phyloP scores from a whole-genome alignment of 108 stramenopile genomes.

The Nannochloropsis oceanica region DNA sequence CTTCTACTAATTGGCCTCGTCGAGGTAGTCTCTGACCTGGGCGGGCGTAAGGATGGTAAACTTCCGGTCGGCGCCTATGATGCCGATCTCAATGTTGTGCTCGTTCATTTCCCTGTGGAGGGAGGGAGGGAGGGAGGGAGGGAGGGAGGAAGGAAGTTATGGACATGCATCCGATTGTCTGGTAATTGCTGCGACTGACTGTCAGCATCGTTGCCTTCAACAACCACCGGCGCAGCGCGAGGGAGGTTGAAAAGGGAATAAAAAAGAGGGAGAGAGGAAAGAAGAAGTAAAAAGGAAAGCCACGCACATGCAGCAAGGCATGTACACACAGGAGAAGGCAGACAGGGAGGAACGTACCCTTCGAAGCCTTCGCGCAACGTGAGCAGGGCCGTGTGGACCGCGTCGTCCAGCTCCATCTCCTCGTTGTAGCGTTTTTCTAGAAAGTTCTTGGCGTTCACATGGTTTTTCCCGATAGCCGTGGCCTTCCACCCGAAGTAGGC shows the following conservation, averaged over 20 bases:
- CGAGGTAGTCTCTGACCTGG: slow-evolving; percentile 96
- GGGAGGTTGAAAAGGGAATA: no score
- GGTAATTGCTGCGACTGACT: no score
- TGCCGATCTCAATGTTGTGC: slow-evolving; percentile 90
- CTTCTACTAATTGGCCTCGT: slow-evolving; percentile 54
- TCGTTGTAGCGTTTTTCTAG: slow-evolving; percentile 86
- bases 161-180: no score
- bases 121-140: not conserved
- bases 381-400: slow-evolving; percentile 91
- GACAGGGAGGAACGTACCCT: slow-evolving; percentile 36
- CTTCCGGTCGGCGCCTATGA: slow-evolving; percentile 69
- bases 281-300: not conserved
- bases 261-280: not conserved
- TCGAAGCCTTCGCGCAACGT: slow-evolving; percentile 97
- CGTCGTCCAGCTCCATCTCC: slow-evolving; percentile 85
- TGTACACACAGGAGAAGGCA: no score
- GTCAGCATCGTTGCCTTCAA: no score
- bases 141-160: not conserved
- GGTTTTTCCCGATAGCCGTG: slow-evolving; percentile 96
- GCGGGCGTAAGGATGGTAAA: slow-evolving; percentile 86
- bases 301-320: not conserved
- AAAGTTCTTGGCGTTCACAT: slow-evolving; percentile 93
- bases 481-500: slow-evolving; percentile 99
- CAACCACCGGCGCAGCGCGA: no score
- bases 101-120: slow-evolving; percentile 74